Percentiles rank a stretch among this genome's conserved stretches.
phyloP scores from a whole-genome alignment of 2,329 filamentous ascomycete genomes.

The Sphaerulina vaccinii region DNA sequence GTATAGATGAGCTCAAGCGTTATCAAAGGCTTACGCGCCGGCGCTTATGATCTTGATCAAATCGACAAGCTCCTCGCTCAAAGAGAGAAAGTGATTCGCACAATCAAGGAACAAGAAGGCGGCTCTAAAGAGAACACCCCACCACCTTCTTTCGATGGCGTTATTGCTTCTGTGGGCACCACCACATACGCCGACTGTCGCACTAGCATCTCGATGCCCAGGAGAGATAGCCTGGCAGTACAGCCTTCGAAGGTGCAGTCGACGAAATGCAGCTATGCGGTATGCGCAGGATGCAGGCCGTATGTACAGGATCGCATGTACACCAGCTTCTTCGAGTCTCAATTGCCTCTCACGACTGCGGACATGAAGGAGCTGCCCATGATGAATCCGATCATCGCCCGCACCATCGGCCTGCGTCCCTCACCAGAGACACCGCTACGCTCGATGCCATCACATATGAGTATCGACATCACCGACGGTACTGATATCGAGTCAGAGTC shows the following conservation, averaged over 20 bases:
- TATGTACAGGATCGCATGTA: slow-evolving; percentile 50
- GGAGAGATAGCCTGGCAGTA: slow-evolving; percentile 11
- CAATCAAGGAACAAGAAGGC: slow-evolving; percentile 25
- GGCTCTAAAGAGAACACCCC: neutral
- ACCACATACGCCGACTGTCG: slow-evolving; percentile 21
- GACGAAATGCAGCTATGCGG: slow-evolving; percentile 46
- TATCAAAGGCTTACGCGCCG: slow-evolving; percentile 43
- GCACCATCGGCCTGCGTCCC: slow-evolving; percentile 36
- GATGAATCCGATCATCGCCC: slow-evolving; percentile 38
- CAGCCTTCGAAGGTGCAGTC: slow-evolving; percentile 1
- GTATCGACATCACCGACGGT: slow-evolving; percentile 32
- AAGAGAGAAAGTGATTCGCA: slow-evolving; percentile 38
- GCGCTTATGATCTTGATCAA: slow-evolving; percentile 46
- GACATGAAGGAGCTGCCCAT: slow-evolving; percentile 38
- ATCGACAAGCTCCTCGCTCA: slow-evolving; percentile 44
- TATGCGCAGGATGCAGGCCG: slow-evolving; percentile 52
- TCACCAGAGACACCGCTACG: slow-evolving; percentile 3
- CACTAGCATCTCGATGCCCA: neutral
- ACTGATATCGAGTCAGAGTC: slow-evolving; percentile 28
- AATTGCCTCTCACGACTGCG: slow-evolving; percentile 35
- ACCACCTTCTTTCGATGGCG: slow-evolving; percentile 13
- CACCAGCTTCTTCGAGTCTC: slow-evolving; percentile 45
- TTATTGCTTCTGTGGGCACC: slow-evolving; percentile 31
- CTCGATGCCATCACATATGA: slow-evolving; percentile 12
- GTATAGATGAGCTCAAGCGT: slow-evolving; percentile 41